These are phyloP conservation scores for Fusarium incarnatum DNA, from an alignment of 2,329 filamentous ascomycete species.

Conservation along the genomic window DNA sequence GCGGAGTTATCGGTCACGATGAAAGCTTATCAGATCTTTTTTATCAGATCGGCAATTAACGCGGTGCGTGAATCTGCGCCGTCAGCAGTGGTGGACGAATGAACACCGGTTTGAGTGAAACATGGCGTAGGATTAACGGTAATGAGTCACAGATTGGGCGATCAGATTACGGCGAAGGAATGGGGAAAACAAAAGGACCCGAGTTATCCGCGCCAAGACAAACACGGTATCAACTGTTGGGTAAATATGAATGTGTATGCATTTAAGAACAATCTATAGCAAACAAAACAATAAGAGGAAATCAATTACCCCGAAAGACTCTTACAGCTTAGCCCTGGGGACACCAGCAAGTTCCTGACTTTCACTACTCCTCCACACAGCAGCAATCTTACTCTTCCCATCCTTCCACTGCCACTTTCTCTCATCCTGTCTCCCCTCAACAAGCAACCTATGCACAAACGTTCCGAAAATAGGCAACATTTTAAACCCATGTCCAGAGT, in stretches of 20 bases:
- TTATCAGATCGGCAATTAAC: constrained; percentile 28
- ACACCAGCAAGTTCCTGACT: constrained; percentile 30
- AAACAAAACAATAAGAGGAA: too few relatives aligned
- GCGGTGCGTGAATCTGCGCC: not conserved
- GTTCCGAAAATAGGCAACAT: constrained; percentile 32
- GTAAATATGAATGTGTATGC: too few relatives aligned
- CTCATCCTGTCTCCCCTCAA: constrained; percentile 15
- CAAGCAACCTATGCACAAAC: constrained; percentile 23
- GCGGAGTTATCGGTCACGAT: constrained; percentile 32
- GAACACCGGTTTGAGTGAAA: not conserved
- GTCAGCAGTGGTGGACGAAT: not conserved
- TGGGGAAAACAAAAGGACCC: not conserved
- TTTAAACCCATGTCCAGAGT: constrained; percentile 28
- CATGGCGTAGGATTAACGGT: not conserved
- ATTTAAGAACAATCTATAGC: not conserved
- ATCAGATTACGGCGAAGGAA: not conserved
- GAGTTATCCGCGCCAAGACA: not conserved
- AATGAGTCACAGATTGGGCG: not conserved
- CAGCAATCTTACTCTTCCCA: constrained; percentile 20
- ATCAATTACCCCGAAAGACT: too few relatives aligned
- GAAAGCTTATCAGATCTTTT: constrained; percentile 10
- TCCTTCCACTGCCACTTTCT: constrained; percentile 35
- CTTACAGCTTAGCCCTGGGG: constrained; percentile 28
- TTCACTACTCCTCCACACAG: constrained; percentile 31
- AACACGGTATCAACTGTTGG: too few relatives aligned